A percentile compares a stretch with the other conserved stretches of the same genome.
phyloP scores from a whole-genome alignment of 2,329 filamentous ascomycete species.

The Zymoseptoria crescenta region DNA sequence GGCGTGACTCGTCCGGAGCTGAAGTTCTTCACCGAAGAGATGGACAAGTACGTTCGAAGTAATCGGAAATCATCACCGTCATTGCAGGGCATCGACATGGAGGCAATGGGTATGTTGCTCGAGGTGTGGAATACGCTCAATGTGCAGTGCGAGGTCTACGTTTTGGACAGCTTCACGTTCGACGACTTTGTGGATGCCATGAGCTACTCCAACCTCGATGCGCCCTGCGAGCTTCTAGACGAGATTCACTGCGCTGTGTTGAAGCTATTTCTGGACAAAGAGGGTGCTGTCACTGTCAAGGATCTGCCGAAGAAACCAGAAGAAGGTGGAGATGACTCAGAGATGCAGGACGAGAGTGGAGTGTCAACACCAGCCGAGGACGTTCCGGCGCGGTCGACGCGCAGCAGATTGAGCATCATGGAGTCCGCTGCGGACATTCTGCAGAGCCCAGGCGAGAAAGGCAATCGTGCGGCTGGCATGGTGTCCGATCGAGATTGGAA shows the following conservation, averaged over 20 bases:
- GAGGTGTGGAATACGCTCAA: conserved; percentile 97
- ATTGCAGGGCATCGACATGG: conserved; percentile 60
- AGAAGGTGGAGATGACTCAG: conserved; percentile 62
- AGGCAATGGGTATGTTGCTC: conserved; percentile 74
- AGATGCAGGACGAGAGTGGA: conserved; percentile 53
- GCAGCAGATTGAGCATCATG: conserved; percentile 64
- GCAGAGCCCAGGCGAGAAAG: conserved; percentile 25
- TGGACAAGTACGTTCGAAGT: conserved; percentile 27
- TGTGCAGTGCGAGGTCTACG: conserved; percentile 93
- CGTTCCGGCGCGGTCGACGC: conserved; percentile 68
- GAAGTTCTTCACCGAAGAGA: conserved; percentile 61
- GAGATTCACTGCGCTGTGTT: conserved; percentile 89
- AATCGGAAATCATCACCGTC: conserved; percentile 31
- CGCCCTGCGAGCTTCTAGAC: conserved; percentile 74
- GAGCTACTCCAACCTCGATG: conserved; percentile 59
- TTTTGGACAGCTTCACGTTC: conserved; percentile 93
- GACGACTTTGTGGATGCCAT: conserved; percentile 92
- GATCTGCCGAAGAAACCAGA: conserved; percentile 60
- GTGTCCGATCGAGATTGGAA: conserved; percentile 74
- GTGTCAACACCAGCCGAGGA: conserved; percentile 57
- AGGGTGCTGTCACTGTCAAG: conserved; percentile 68
- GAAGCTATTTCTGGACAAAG: conserved; percentile 72
- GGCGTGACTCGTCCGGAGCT: conserved; percentile 62
- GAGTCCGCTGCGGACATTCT: conserved; percentile 60
- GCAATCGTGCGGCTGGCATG: conserved; percentile 67